Base-by-base conservation (phyloP, 192 early-diverging fungal genomes). In the Martensiomyces pterosporus region DNA sequence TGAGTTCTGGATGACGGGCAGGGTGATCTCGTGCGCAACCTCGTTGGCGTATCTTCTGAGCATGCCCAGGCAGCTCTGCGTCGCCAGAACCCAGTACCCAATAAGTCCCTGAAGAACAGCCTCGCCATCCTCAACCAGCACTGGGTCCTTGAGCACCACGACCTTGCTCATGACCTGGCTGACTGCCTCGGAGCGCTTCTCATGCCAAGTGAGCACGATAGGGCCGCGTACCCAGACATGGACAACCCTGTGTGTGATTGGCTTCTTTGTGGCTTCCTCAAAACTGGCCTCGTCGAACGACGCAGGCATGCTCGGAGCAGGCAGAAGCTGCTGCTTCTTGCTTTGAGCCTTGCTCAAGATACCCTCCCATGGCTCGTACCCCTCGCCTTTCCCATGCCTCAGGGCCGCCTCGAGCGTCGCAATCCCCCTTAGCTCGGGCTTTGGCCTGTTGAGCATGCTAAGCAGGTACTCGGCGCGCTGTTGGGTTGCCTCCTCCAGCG, bases 171-270 rank as follows among this genome's bases (percentile, higher is more conserved):
- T n/a, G n/a, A n/a, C 37, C 8, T 16, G 2, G 3, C 13, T 15
- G 4, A 72, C 25, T 0, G 49, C 42, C 21, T 43, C 24, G 0
- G 69, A 73, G 2, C 45, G 10, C 4, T 21, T 17, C 18, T 25
- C 19, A 15, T 53, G 69, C 25, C 64, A 51, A 5, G 69, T 60
- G 43, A 73, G n/a, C 13, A 65, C 36, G 4, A 73, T 39, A 2
- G 62, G 52, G 5, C 69, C 62, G 4, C 49, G 42, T 15, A 38
- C 49, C 62, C 62, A 73, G 10, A 61, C 54, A n/a, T 73, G 62
- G 4, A 65, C 69, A 9, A 54, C 15, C 2, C 58, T 52, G 69
- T 65, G 60, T 3, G 61, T 62, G 14, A 73, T 49, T 7, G 60
- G 52, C 9, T 56, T 54, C 13, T 49, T n/a, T n/a, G n/a, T n/a